Evolutionary conservation across 2,329 filamentous ascomycete species (phyloP), one percentile per base, ranked within the genome.

Genomic region (Lasiodiplodia gonubiensis): DNA sequence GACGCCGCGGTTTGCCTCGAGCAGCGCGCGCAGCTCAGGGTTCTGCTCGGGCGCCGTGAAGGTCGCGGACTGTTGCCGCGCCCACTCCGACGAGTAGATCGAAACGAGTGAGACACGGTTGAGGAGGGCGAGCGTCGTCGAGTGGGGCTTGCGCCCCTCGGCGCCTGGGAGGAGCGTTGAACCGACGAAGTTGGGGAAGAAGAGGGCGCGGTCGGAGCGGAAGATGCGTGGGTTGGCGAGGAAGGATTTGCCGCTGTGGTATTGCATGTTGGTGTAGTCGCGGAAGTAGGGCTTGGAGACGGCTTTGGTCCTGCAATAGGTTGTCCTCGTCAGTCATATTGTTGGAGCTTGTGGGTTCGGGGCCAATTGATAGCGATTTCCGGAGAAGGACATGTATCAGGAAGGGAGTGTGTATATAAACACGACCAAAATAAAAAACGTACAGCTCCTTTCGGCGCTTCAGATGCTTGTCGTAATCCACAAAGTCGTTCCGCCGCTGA

Each of bases 131-230:
- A 89, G 85, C 8, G 94, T 97, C 1, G 94, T 97, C 80, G 97
- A 88, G 52, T 66, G 71, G 6, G 46, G 67, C n/a, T 68, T 70
- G 48, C 68, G 73, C 60, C 81, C 81, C 71, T 87, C 88, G 66
- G 86, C 81, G 63, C 81, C 81, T 71, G 87, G 88, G 64, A 86
- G 81, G 35, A 97, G 84, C 2, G 93, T 97, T 72, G 87, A 84
- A 54, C 95, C 95, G 77, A 86, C 87, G 68, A 99, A 84, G 80
- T 99, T 99, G 54, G 95, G 95, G 81, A 99, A 97, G 84, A 91
- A 98, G 70, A 97, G 86, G 5, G 94, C 91, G 63, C 89, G 86
- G 48, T 96, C 92, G 71, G 86, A 86, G 74, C 89, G 91, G 85
- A 98, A 98, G 59, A 94, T 86, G n/a, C 90, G 86, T 4, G 91